A percentile compares a stretch with the other conserved stretches of the same genome.
Evolutionary conservation across 2,329 filamentous ascomycete species (phyloP).

Genomic region (Escovopsis sp.): DNA sequence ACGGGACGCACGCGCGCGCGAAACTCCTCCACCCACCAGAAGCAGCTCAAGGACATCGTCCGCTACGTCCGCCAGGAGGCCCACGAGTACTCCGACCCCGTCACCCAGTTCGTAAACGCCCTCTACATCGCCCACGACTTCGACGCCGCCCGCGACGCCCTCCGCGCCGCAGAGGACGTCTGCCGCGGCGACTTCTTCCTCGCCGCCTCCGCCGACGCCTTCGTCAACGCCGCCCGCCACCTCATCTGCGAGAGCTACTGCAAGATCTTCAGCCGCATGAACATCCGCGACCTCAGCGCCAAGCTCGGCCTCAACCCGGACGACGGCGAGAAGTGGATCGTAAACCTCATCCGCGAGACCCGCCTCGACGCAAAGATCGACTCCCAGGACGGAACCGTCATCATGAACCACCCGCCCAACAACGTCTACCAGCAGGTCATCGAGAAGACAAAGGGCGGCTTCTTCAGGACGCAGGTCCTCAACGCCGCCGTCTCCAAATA

Average conservation of each 20-base stretch:
- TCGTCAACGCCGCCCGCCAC: slow-evolving; percentile 88
- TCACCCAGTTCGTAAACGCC: slow-evolving; percentile 92
- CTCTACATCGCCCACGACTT: slow-evolving; percentile 81
- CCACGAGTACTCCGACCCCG: slow-evolving; percentile 92
- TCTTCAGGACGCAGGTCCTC: slow-evolving; percentile 95
- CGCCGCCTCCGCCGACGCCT: slow-evolving; percentile 65
- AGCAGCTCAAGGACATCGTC: slow-evolving; percentile 94
- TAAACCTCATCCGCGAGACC: slow-evolving; percentile 96
- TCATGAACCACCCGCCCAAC: slow-evolving; percentile 99
- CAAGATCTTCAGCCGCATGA: slow-evolving; percentile 98
- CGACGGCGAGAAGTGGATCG: slow-evolving; percentile 99
- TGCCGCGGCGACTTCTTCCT: slow-evolving; percentile 94
- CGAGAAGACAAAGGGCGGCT: slow-evolving; percentile 95
- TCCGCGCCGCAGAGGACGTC: slow-evolving; percentile 78
- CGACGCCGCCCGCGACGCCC: slow-evolving; percentile 83
- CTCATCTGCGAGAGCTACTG: slow-evolving; percentile 98
- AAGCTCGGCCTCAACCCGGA: slow-evolving; percentile 84
- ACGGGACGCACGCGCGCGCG: slow-evolving; percentile 72
- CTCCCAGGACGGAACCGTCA: slow-evolving; percentile 94
- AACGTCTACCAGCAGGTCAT: slow-evolving; percentile 99
- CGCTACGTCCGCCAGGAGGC: slow-evolving; percentile 92
- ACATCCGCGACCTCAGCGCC: slow-evolving; percentile 90
- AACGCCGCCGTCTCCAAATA: slow-evolving; percentile 49
- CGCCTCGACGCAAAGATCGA: slow-evolving; percentile 98
- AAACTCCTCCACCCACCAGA: slow-evolving; percentile 82